phyloP scores from a whole-genome alignment of 495 filamentous ascomycete genomes.

The Sabuloglossum arenarium region DNA sequence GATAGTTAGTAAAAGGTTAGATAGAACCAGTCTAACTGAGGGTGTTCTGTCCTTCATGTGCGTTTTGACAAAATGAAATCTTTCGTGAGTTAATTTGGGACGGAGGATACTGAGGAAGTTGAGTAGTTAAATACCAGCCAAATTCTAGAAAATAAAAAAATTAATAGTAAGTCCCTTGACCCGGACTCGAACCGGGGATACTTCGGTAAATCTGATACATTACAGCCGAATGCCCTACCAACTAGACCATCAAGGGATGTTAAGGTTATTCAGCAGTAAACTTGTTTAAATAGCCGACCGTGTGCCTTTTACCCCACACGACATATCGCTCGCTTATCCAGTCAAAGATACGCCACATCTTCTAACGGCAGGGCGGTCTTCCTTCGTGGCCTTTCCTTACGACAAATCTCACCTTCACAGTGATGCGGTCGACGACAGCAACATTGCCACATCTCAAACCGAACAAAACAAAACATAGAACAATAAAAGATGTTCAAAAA shows the following conservation, averaged over 20 bases:
- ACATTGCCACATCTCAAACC: background rate
- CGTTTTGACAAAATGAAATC: too few relatives aligned
- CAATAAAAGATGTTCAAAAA: background rate
- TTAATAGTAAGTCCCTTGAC: background rate
- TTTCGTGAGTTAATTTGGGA: too few relatives aligned
- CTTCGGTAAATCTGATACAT: background rate
- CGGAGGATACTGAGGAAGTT: too few relatives aligned
- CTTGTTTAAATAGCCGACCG: background rate
- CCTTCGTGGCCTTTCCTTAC: too few relatives aligned
- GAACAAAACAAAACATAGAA: background rate
- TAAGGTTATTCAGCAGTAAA: background rate
- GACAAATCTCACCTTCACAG: background rate
- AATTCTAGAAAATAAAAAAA: background rate
- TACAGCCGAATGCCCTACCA: slow-evolving; percentile 3
- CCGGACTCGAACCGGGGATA: slow-evolving; percentile 3
- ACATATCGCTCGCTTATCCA: too few relatives aligned
- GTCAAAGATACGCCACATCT: too few relatives aligned
- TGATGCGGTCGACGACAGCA: background rate
- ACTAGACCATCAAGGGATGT: slow-evolving; percentile 3
- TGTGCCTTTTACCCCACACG: background rate
- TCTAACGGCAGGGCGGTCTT: too few relatives aligned
- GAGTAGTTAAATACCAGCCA: background rate
- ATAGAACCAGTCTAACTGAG: too few relatives aligned
- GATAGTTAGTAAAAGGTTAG: too few relatives aligned
- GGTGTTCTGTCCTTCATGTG: too few relatives aligned